Base-by-base conservation (phyloP, 768 basidiomycete species). In the Mycena venus region DNA sequence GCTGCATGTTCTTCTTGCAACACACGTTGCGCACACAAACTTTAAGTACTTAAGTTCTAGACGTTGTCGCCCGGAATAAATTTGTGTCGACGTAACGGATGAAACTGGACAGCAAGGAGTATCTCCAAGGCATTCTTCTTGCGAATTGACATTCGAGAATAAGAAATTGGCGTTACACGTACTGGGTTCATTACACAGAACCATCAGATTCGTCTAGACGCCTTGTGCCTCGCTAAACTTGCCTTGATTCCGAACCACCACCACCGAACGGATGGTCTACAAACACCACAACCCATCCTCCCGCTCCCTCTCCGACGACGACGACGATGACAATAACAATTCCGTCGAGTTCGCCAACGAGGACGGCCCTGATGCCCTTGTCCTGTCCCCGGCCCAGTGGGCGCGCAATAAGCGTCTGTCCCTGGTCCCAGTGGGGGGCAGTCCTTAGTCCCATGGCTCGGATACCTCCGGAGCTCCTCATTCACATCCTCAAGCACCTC, bases 391-490 rank as follows among this genome's bases (percentile, higher is more conserved):
- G n/a, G 93, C 93, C 32, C 93, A 92, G 81, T 94, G 93, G 93
- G 83, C 88, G 68, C 72, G 82, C 81, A 84, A 85, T 78, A 80
- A 80, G 44, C 77, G 72, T 75, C 79, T 77, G 8, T 70, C 76
- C 70, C 63, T 77, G 73, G 38, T 78, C 61, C 74, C 76, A 63
- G 31, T 68, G 63, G 63, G n/a, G 79, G n/a, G 77, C 84, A 71
- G 78, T 82, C 17, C 85, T 85, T 64, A 90, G 92, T 19, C 91
- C 90, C 62, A 92, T 94, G 79, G 87, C 92, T 9, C 85, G 86
- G 61, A 86, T 99, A 5, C 97, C 97, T 10, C 94, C 95, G 70
- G 98, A 99, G 83, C 90, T 99, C 47, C 92, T 99, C 80, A 95
- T 98, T 19, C 94, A 98, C 81, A 94, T 99, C 79, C 90, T 99